phyloP scores from a whole-genome alignment of 176 grass and related monocot species.

The Oryza glaberrima region DNA sequence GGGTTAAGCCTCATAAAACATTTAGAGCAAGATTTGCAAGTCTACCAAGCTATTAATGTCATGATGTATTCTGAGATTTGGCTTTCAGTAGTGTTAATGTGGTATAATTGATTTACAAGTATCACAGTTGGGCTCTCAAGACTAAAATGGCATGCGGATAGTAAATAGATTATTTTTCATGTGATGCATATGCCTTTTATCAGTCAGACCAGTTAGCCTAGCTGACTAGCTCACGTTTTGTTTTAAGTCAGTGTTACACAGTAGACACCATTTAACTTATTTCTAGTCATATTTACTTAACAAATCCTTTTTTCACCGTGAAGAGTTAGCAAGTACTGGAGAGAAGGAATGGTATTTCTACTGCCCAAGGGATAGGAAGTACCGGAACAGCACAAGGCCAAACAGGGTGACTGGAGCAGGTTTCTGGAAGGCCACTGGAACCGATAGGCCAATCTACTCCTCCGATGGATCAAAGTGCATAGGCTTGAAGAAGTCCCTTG shows the following conservation, averaged over 20 bases:
- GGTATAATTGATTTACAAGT: conserved; percentile 19
- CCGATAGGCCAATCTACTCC: conserved; percentile 91
- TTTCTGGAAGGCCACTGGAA: conserved; percentile 99
- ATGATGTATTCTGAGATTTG: conserved; percentile 4
- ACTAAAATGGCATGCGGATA: background rate
- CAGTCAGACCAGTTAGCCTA: background rate
- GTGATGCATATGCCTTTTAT: conserved; percentile 16
- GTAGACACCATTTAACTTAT: conserved; percentile 15
- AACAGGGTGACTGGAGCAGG: conserved; percentile 92
- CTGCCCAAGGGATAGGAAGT: conserved; percentile 95
- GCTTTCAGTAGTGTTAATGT: background rate
- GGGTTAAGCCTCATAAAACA: conserved; percentile 28
- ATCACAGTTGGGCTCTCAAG: background rate
- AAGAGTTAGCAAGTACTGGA: conserved; percentile 90
- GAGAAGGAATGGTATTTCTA: conserved; percentile 99
- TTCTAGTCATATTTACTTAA: conserved; percentile 22
- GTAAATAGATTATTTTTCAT: background rate
- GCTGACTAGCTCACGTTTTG: conserved; percentile 9
- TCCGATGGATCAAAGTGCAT: conserved; percentile 93
- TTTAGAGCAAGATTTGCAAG: conserved; percentile 9
- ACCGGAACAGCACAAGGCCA: conserved; percentile 89
- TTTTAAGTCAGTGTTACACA: background rate
- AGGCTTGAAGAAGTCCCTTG: conserved; percentile 96
- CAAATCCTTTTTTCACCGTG: background rate
- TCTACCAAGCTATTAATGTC: background rate